Evolutionary conservation across 805 yeast genomes (phyloP).

Genomic region (Komagataella populi): DNA sequence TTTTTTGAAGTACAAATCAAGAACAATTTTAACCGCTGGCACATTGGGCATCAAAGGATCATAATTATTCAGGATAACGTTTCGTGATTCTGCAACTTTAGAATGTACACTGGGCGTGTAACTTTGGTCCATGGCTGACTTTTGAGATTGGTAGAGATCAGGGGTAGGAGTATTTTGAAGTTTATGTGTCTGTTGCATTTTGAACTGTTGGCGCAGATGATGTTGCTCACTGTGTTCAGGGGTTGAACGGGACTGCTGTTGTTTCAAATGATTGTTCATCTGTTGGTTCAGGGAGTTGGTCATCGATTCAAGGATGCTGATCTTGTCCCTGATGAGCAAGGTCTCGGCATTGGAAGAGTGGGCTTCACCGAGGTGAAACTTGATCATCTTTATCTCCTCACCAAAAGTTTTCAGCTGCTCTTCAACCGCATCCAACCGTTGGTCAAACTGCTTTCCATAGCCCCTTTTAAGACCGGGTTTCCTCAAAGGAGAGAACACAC

Average conservation of each 20-base stretch:
- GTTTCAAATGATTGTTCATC: not conserved
- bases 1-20: constrained; percentile 3
- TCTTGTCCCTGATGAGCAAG: not conserved
- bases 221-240: not conserved
- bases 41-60: constrained; percentile 1
- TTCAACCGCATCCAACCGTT: constrained; percentile 6
- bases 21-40: not conserved
- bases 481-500: constrained; percentile 6
- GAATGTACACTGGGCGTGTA: not conserved
- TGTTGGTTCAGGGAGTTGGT: not conserved
- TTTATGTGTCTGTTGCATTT: no score
- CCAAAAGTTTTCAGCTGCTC: not conserved
- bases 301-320: not conserved
- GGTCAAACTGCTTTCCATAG: constrained; percentile 11
- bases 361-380: not conserved
- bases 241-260: not conserved
- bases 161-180: not conserved
- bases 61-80: not conserved
- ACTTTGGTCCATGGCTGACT: not conserved
- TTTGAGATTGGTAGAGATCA: not conserved
- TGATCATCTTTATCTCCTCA: not conserved
- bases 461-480: constrained; percentile 14
- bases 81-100: not conserved
- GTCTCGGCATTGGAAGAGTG: not conserved
- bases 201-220: not conserved